Base-by-base conservation (phyloP, 176 grass and related monocot genomes). In the Neostapfia colusana region DNA sequence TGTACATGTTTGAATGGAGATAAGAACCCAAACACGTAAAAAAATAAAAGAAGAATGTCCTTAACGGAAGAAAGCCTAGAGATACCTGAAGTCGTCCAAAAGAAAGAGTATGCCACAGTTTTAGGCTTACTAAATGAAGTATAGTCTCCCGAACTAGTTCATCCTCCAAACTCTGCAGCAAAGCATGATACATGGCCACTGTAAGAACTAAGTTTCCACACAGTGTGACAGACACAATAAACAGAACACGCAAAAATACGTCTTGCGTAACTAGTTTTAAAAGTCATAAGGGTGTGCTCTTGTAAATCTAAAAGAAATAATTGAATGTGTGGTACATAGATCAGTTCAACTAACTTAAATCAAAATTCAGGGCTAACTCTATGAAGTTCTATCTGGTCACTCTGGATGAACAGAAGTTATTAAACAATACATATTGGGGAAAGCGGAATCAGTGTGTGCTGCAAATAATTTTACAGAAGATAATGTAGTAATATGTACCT, bases 121-220 rank as follows among this genome's bases (percentile, higher is more conserved):
- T 93, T 56, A 99, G 78, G 89, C 89, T 90, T 34, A 92, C 95
- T 88, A 95, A 86, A 80, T 95, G 92, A 53, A 99, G 82, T 54
- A 99, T 84, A 26, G 87, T 95, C 74, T 95, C 87, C 70, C 95
- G 90, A 7, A 99, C 91, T 79, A 99, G 73, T 66, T 99, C 91
- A 85, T 99, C 89, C 79, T 99, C 95, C 76, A 99, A 68, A 86
- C 95, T 99, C 91, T 96, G 74, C 73, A 87, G 43, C 14, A 49
- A 85, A 79, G 53, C 16, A 65, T 41, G 49, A 70, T 59, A 69
- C 50, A 48, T 44, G 23, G 40, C 16, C 74, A 83, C 8, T 53
- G 20, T 73, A 67, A 54, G 35, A 50, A 70, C 46, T 23, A 66
- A 82, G 2, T 34, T 74, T 4, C 15, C 23, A 86, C 35, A 39